Base-by-base conservation (phyloP, 768 basidiomycete species). In the Terana coerulea region DNA sequence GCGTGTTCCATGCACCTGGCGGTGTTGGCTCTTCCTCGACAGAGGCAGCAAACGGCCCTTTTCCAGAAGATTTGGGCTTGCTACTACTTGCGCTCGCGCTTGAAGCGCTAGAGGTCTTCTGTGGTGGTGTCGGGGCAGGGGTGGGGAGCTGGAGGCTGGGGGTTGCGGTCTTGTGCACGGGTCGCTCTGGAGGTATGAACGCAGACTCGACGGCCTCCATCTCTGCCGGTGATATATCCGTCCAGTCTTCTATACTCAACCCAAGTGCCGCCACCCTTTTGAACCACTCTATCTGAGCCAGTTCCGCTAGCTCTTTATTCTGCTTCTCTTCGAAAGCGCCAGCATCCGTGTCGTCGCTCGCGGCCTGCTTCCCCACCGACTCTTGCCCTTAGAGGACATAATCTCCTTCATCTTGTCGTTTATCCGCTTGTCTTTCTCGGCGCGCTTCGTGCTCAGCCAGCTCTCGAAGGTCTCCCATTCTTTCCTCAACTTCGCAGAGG, bases 401-500 rank as follows among this genome's bases (percentile, higher is more conserved):
- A 50, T n/a, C 48, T 54, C 53, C 17, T 47, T 54, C 9, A 54
- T n/a, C 42, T 42, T 42, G 24, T 53, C 52, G 41, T 39, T 49
- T 12, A 53, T 36, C 37, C 37, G 51, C 26, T 53, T 57, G 28
- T 57, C 55, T n/a, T 31, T 29, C 42, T 53, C 51, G 1, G 37
- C 47, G 10, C 47, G 51, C 4, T 52, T 46, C 15, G 45, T 47
- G 15, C 19, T 30, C 15, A 53, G 52, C 55, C 55, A 57, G 9
- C 19, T 22, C 17, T 53, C 51, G 43, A 57, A 57, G 22, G 17
- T 34, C 22, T 53, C 37, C 55, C 55, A 57, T 48, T 57, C 55
- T 40, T 47, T 19, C 2, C 55, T 45, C 8, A 47, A 21, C 22
- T 30, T 48, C 24, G 50, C 19, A 5, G 48, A 55, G 2, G 54